Conservation (phyloP, 2,329 filamentous ascomycete genomes). For the Microdochium trichocladiopsis region DNA sequence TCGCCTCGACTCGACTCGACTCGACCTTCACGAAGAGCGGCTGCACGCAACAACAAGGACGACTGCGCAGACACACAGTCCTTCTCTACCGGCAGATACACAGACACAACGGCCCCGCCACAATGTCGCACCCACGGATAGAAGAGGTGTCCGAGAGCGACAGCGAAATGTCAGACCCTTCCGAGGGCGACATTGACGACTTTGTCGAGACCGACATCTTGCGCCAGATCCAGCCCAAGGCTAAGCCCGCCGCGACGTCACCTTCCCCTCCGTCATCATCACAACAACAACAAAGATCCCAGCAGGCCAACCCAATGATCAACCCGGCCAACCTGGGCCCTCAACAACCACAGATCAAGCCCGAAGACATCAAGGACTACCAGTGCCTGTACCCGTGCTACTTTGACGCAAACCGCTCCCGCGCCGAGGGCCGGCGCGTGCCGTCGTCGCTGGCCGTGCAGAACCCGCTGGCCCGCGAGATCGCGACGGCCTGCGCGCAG, state of each 20-base stretch:
- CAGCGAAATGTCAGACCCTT: constrained; percentile 69
- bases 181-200: constrained; percentile 74
- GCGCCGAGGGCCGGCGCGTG: constrained; percentile 78
- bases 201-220: constrained; percentile 52
- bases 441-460: constrained; percentile 62
- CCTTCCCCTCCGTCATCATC: constrained; percentile 17
- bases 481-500: constrained; percentile 74
- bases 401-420: constrained; percentile 72
- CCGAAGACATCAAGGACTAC: constrained; percentile 62
- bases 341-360: constrained; percentile 32
- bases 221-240: constrained; percentile 30
- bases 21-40: neutral
- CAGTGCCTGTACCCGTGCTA: constrained; percentile 94
- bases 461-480: constrained; percentile 83
- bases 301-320: constrained; percentile 13
- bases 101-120: constrained; percentile 11
- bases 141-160: constrained; percentile 89
- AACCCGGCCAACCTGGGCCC: constrained; percentile 29
- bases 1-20: neutral
- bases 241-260: constrained; percentile 18
- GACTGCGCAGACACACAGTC: too few species aligned
- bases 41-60: neutral
- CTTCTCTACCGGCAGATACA: too few species aligned
- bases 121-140: constrained; percentile 79
- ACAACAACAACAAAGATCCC: constrained; percentile 9